Conservation (phyloP, 1,284 basidiomycete species). For the Ceratobasidium sp. region DNA sequence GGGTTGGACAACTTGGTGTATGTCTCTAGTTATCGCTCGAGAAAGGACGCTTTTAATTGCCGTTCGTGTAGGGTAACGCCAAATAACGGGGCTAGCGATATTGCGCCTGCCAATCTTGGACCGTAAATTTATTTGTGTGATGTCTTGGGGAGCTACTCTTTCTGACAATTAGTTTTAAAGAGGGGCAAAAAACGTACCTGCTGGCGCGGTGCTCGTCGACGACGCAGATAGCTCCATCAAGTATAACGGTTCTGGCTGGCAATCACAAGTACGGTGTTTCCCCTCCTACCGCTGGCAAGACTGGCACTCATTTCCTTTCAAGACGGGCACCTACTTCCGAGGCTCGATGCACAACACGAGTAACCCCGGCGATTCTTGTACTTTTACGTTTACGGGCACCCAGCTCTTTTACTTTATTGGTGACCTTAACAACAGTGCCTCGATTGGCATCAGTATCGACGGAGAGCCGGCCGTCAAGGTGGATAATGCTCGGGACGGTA, state of each 20-base stretch:
- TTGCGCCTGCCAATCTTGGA: neutral
- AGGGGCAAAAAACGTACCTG: neutral
- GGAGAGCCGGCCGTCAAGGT: neutral
- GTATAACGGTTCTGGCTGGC: neutral
- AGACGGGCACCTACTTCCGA: neutral
- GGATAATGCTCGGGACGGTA: neutral
- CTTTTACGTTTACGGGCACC: neutral
- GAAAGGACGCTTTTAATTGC: neutral
- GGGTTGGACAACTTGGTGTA: constrained; percentile 1
- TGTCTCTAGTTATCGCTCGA: neutral
- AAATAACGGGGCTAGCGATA: neutral
- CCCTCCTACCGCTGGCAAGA: neutral
- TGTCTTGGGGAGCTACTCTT: too few relatives aligned
- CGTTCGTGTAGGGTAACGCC: neutral
- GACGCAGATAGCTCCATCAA: neutral
- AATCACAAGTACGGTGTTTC: neutral
- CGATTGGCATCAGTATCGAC: neutral
- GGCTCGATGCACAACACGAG: neutral
- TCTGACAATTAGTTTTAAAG: neutral
- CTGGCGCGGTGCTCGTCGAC: neutral
- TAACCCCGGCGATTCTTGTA: neutral
- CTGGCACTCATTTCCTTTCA: neutral
- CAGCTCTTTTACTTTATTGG: neutral
- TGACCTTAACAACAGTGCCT: neutral
- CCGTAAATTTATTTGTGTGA: neutral